Base-by-base conservation (phyloP, 1,139 yeast genomes). In the Lodderomyces orthopsilosis region DNA sequence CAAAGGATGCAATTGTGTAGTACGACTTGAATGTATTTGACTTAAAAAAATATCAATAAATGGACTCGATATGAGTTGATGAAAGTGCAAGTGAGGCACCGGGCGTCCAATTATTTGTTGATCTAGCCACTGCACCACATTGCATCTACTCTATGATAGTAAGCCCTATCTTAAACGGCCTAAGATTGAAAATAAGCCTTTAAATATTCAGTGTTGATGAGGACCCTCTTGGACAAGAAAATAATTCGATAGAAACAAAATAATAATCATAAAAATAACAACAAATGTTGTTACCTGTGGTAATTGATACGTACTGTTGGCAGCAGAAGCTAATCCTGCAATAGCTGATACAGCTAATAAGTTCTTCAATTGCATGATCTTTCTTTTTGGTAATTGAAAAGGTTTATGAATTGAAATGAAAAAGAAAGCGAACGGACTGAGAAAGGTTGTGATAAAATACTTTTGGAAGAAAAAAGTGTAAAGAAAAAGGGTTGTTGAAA, bases 321-420 rank as follows among this genome's bases (percentile, higher is more conserved):
- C 73, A 58, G 70, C 77, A 47, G 70, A 61, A 48, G 75, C 65
- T 44, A 75, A 58, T 49, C 75, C 75, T 48, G 74, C 65, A 41
- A 71, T 51, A 55, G 77, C 74, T 50, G 79, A 66, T 47, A 68
- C 61, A 52, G 74, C 70, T 47, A 73, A 53, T 52, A 75, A 52
- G 52, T 74, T 64, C 63, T 68, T 76, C 64, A 76, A 67, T 69
- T 77, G 81, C 83, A 77, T 78, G 22, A 15, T 34, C 21, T 18
- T 24, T 24, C 8, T 21, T 21, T 21, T 30, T 14, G 19, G 15
- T 17, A 19, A 18, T 34, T 18, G 36, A 18, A 18, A 19, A 19
- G n/a, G n/a, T n/a, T n/a, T n/a, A n/a, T 23, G 32, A 37, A 36
- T 36, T 23, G 28, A 35, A 35, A 14, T 10, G 18, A 21, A 36